These are phyloP conservation scores for Rhizoctonia solani DNA, from an alignment of 1,284 basidiomycete species.

Conservation along the genomic window DNA sequence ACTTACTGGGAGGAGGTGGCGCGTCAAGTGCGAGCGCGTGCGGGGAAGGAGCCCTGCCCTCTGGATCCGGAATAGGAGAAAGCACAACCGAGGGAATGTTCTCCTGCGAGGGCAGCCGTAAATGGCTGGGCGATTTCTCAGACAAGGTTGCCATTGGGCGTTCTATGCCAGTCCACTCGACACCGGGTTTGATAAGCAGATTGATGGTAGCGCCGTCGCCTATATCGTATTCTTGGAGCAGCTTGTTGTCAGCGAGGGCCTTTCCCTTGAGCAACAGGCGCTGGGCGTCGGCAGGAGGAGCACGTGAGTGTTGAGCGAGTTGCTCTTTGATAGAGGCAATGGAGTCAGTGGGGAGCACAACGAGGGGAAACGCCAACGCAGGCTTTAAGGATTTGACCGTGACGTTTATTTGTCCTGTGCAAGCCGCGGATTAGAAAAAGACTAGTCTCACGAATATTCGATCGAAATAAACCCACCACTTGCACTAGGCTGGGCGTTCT, in stretches of 20 bases:
- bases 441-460: constrained; percentile 8
- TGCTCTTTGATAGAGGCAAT: constrained; percentile 76
- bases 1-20: constrained; percentile 14
- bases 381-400: constrained; percentile 91
- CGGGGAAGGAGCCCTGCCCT: constrained; percentile 23
- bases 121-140: constrained; percentile 37
- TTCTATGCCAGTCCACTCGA: constrained; percentile 55
- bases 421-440: neutral
- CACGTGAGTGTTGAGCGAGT: constrained; percentile 62
- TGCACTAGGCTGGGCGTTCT: constrained; percentile 20
- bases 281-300: constrained; percentile 75
- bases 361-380: constrained; percentile 69
- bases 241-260: constrained; percentile 80
- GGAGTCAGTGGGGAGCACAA: constrained; percentile 74
- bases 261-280: constrained; percentile 90
- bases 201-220: constrained; percentile 79
- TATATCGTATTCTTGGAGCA: constrained; percentile 85
- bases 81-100: constrained; percentile 63
- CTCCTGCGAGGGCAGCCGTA: constrained; percentile 43
- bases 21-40: constrained; percentile 31
- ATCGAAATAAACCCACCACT: constrained; percentile 27
- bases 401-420: constrained; percentile 61
- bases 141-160: constrained; percentile 1
- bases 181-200: constrained; percentile 79
- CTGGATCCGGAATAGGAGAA: constrained; percentile 44